Percentiles rank a stretch among this genome's conserved stretches.
phyloP scores from a whole-genome alignment of 768 basidiomycete species.

The Harrya chromipes region DNA sequence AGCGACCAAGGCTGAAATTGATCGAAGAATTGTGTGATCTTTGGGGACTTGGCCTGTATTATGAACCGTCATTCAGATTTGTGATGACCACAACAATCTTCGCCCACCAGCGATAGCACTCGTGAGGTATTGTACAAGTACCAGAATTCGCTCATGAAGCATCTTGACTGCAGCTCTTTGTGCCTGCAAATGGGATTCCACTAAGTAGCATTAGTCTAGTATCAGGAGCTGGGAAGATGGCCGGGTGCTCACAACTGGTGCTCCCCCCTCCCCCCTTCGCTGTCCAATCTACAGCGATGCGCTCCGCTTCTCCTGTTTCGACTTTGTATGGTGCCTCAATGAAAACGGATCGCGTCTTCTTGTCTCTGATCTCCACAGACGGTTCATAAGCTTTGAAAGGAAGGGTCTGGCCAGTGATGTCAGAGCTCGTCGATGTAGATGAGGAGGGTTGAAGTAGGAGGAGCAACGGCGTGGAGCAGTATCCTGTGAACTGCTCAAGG shows the following conservation, averaged over 20 bases:
- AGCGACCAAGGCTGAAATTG: constrained; percentile 81
- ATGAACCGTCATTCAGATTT: not conserved
- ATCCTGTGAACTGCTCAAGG: constrained; percentile 64
- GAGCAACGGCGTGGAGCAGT: constrained; percentile 87
- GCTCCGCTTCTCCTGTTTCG: constrained; percentile 97
- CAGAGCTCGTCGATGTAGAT: constrained; percentile 41
- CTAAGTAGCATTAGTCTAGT: constrained; percentile 39
- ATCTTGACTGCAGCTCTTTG: constrained; percentile 96
- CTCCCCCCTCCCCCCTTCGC: constrained; percentile 82
- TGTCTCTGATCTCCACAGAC: constrained; percentile 79
- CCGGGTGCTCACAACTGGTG: constrained; percentile 61
- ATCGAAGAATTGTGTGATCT: constrained; percentile 80
- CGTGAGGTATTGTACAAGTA: constrained; percentile 84
- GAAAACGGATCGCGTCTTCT: constrained; percentile 73
- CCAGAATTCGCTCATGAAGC: constrained; percentile 86
- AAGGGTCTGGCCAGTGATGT: constrained; percentile 67
- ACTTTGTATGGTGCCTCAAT: constrained; percentile 85
- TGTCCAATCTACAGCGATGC: constrained; percentile 97
- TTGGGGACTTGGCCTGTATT: constrained; percentile 61
- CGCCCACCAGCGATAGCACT: constrained; percentile 68
- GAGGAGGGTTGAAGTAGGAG: constrained; percentile 66
- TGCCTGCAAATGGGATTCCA: constrained; percentile 86
- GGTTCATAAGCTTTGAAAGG: constrained; percentile 95
- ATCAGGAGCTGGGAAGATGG: not conserved
- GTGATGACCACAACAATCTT: not conserved